Conservation (phyloP, 2,329 filamentous ascomycete species). For the Pseudogymnoascus pannorum region DNA sequence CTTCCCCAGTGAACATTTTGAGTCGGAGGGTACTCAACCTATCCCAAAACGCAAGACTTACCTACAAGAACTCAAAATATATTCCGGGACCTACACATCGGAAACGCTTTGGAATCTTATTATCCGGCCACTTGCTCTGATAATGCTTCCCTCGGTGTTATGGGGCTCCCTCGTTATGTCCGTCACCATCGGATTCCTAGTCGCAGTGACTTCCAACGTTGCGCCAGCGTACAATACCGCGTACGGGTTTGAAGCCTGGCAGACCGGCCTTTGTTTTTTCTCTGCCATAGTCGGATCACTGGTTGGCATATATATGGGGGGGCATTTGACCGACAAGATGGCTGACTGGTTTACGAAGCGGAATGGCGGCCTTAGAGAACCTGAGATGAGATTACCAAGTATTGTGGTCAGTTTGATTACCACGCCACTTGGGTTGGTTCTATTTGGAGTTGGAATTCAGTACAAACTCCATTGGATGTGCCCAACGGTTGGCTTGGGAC, state of each 20-base stretch:
- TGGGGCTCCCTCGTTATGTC: conserved; percentile 30
- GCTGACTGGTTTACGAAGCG: conserved; percentile 37
- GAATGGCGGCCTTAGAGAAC: conserved; percentile 50
- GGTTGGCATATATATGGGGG: conserved; percentile 17
- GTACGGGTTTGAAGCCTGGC: conserved; percentile 38
- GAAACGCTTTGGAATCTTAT: conserved; percentile 35
- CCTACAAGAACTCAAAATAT: conserved; percentile 14
- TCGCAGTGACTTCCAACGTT: conserved; percentile 48
- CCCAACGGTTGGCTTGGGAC: conserved; percentile 45
- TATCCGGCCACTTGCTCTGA: conserved; percentile 34
- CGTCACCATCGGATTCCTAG: conserved; percentile 33
- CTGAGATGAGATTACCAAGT: conserved; percentile 52
- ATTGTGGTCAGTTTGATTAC: conserved; percentile 44
- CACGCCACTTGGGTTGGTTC: conserved; percentile 38
- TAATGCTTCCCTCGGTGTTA: conserved; percentile 23
- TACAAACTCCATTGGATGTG: conserved; percentile 47
- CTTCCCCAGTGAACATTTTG: neutral
- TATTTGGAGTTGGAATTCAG: conserved; percentile 43
- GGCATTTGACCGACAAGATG: conserved; percentile 15
- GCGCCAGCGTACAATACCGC: conserved; percentile 35
- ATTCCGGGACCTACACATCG: conserved; percentile 17
- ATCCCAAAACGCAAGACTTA: conserved; percentile 16
- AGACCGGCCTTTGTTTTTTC: conserved; percentile 19
- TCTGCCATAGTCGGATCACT: conserved; percentile 17
- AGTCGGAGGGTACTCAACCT: conserved; percentile 21